Evolutionary conservation across 2,329 filamentous ascomycete genomes (phyloP), one percentile per base, ranked within the genome.

Genomic region (Colletotrichum tanaceti): DNA sequence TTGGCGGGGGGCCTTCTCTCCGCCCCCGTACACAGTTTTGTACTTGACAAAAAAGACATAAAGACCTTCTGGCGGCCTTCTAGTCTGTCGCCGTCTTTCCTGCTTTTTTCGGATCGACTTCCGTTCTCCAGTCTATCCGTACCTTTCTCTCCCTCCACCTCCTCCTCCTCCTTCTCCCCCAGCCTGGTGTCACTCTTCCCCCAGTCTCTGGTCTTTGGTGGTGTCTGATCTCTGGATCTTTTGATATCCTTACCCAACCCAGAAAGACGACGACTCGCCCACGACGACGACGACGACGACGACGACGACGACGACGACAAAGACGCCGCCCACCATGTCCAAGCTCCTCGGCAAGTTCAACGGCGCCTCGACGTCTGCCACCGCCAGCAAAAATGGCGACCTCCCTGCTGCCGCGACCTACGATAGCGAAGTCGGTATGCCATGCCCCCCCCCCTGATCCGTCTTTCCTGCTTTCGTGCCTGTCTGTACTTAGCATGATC

Each of bases 341-440:
- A 65, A 52, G 49, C 20, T 69, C 28, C 16, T 69, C 9, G 44
- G 57, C 62, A 69, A 60, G 35, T 38, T 69, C 57, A 57, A 53
- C 39, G 66, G 66, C 55, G 28, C 32, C 39, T 53, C 53, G 39
- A 55, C 64, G 53, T 41, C 47, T 18, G 52, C 54, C 39, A 18
- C 63, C 18, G 44, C 46, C 50, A 59, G 38, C 18, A 64, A 71
- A 53, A 44, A 67, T 47, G 62, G 61, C 58, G 35, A 41, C 32
- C 58, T 64, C 5, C 58, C 65, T 0, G 28, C 58, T 10, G 44
- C 63, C 5, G 28, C 44, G 7, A 65, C 70, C 38, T 58, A 63
- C 39, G 71, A 72, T 50, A 71, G 65, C 65, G 69, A 72, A 61
- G 53, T 71, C 46, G 71, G 71, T 72, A 62, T 6, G 71, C 59